These are phyloP conservation scores for Arxiozyma telluris DNA, from an alignment of 1,139 yeast species.

Conservation along the genomic window DNA sequence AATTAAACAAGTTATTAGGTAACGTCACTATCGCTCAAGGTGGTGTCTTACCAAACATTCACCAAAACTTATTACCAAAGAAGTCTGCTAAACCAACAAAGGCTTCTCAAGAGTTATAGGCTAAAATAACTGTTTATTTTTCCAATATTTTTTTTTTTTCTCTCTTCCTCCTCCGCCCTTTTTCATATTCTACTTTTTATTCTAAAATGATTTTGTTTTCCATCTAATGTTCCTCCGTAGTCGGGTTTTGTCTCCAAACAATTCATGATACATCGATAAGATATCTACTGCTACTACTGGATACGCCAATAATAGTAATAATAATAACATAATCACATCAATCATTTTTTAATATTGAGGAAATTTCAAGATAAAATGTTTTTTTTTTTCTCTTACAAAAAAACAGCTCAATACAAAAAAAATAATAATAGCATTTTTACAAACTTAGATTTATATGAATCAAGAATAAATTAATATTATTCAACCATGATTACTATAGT, in stretches of 20 bases:
- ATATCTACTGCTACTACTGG: neutral
- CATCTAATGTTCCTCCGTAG: neutral
- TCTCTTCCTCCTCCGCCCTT: too few species aligned
- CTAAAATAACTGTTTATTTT: neutral
- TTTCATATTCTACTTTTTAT: neutral
- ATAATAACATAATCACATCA: neutral
- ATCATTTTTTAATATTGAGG: neutral
- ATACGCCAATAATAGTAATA: neutral
- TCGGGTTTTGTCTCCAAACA: neutral
- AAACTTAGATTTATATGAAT: neutral
- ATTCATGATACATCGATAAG: neutral
- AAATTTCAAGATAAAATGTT: neutral
- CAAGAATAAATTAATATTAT: neutral
- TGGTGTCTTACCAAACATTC: conserved; percentile 97
- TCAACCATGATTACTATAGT: neutral
- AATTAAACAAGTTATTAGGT: conserved; percentile 86
- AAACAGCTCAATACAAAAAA: too few species aligned
- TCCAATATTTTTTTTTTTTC: too few species aligned
- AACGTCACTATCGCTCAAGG: conserved; percentile 94
- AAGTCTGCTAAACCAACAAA: conserved; percentile 70
- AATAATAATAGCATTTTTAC: neutral
- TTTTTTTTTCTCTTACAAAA: too few species aligned
- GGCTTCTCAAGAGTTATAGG: conserved; percentile 82
- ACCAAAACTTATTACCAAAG: conserved; percentile 91
- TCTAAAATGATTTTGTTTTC: neutral